Percentiles rank a stretch among this genome's conserved stretches.
These are phyloP conservation scores for Vaccinium macrocarpon DNA, from an alignment of 148 eudicot species.

Conservation along the genomic window DNA sequence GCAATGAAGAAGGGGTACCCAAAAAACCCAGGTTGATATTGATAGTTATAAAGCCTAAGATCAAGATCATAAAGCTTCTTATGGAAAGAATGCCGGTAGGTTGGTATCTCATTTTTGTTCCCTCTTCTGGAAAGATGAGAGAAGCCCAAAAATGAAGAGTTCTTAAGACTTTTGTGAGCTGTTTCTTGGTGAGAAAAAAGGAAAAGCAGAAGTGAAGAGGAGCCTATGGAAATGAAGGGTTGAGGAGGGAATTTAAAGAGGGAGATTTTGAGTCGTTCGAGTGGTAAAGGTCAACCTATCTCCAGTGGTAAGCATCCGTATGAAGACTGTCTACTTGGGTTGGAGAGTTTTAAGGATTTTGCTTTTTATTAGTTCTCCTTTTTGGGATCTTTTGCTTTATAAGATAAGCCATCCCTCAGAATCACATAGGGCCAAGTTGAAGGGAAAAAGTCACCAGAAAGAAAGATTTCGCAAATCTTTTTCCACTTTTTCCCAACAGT, in stretches of 20 bases:
- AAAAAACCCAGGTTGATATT: constrained; percentile 36
- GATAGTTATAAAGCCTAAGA: constrained; percentile 37
- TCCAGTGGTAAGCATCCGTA: constrained; percentile 49
- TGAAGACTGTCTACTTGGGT: constrained; percentile 46
- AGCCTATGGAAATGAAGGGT: constrained; percentile 26
- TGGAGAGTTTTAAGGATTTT: constrained; percentile 27
- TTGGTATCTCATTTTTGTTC: constrained; percentile 28
- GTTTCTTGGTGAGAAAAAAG: constrained; percentile 13
- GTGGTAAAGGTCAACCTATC: constrained; percentile 43
- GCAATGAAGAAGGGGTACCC: constrained; percentile 34
- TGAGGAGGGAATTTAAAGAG: constrained; percentile 48
- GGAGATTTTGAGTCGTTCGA: constrained; percentile 22
- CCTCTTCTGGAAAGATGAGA: not conserved
- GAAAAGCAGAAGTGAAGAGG: constrained; percentile 24
- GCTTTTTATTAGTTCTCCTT: constrained; percentile 21
- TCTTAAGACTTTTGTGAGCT: not conserved
- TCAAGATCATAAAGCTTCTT: constrained; percentile 40
- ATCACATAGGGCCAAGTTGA: constrained; percentile 41
- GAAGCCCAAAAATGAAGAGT: not conserved
- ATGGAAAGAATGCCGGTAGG: constrained; percentile 19
- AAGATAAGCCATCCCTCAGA: constrained; percentile 20
- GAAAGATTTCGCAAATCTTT: constrained; percentile 53
- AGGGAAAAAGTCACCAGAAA: constrained; percentile 31
- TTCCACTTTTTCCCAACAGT: constrained; percentile 45
- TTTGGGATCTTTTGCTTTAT: constrained; percentile 23